Evolutionary conservation across 768 basidiomycete genomes (phyloP).

Genomic region (Mycena chlorophos): DNA sequence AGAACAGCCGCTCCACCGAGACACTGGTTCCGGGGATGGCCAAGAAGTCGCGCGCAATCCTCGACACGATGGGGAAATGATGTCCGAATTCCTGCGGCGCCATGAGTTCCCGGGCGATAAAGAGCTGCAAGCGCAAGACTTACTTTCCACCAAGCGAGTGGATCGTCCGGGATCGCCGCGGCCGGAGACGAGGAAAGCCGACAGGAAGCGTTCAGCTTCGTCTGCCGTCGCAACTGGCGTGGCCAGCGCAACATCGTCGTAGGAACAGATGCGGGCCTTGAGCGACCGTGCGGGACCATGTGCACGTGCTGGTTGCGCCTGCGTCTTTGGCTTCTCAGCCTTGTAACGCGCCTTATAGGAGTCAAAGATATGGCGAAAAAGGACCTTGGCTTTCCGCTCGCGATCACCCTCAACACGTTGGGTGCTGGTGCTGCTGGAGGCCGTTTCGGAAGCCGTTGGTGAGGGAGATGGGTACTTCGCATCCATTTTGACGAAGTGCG

Average conservation of each 20-base stretch:
- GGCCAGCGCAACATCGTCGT: neutral
- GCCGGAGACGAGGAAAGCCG: neutral
- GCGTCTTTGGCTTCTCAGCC: neutral
- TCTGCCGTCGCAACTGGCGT: neutral
- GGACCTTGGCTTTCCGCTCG: conserved; percentile 3
- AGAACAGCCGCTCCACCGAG: conserved; percentile 28
- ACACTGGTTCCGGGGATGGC: conserved; percentile 28
- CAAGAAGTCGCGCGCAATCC: conserved; percentile 14
- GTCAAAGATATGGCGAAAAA: neutral
- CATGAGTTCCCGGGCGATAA: neutral
- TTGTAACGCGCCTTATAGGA: neutral
- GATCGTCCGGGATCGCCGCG: neutral
- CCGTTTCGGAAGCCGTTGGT: no score
- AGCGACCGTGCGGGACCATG: neutral
- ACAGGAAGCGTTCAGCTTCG: conserved; percentile 1
- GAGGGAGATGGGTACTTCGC: no score
- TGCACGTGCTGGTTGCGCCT: neutral
- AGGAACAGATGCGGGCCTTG: neutral
- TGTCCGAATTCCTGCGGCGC: neutral
- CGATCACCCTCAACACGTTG: neutral
- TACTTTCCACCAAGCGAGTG: conserved; percentile 11
- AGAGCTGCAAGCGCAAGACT: neutral
- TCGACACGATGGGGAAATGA: conserved; percentile 6
- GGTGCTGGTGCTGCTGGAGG: neutral
- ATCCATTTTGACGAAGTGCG: neutral